Evolutionary conservation across 176 grass and related monocot genomes (phyloP).

Genomic region (Bonia amplexicaulis): DNA sequence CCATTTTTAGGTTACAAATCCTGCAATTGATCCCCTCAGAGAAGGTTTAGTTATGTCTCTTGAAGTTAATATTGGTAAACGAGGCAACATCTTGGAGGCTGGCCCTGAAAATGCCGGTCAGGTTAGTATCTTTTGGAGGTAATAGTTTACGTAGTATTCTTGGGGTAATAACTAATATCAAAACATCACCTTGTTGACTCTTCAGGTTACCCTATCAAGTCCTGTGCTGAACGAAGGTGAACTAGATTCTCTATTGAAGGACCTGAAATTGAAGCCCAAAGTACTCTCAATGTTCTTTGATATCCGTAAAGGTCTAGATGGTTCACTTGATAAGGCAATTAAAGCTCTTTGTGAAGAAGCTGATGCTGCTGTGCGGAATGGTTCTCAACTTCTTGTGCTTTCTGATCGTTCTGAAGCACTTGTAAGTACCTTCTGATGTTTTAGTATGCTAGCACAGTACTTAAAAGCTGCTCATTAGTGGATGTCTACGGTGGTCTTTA

Average conservation of each 20-base stretch:
- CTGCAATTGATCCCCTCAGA: slow-evolving; percentile 96
- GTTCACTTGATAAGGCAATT: slow-evolving; percentile 72
- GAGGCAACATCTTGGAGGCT: slow-evolving; percentile 87
- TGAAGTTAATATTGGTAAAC: slow-evolving; percentile 97
- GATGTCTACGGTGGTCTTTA: background rate
- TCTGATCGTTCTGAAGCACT: slow-evolving; percentile 86
- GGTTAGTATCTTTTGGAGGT: slow-evolving; percentile 50
- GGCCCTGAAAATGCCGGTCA: slow-evolving; percentile 94
- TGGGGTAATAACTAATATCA: slow-evolving; percentile 29
- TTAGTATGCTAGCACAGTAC: slow-evolving; percentile 11
- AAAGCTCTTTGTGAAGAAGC: slow-evolving; percentile 82
- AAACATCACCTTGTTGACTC: slow-evolving; percentile 24
- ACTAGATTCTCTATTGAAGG: slow-evolving; percentile 78
- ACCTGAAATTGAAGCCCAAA: slow-evolving; percentile 74
- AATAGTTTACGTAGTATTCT: slow-evolving; percentile 11
- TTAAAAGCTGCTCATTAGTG: background rate
- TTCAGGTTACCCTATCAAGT: slow-evolving; percentile 86
- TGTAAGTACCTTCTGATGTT: slow-evolving; percentile 51
- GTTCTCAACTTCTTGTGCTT: slow-evolving; percentile 92
- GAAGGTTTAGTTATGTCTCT: slow-evolving; percentile 99
- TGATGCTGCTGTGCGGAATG: slow-evolving; percentile 90
- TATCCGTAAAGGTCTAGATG: slow-evolving; percentile 94
- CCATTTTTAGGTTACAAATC: slow-evolving; percentile 85
- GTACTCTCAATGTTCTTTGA: slow-evolving; percentile 79
- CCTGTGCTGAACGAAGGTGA: slow-evolving; percentile 97